Percentiles rank a stretch among this genome's conserved stretches.
These are phyloP conservation scores for Volvox reticuliferus DNA, from an alignment of 139 green algal genomes.

Conservation along the genomic window DNA sequence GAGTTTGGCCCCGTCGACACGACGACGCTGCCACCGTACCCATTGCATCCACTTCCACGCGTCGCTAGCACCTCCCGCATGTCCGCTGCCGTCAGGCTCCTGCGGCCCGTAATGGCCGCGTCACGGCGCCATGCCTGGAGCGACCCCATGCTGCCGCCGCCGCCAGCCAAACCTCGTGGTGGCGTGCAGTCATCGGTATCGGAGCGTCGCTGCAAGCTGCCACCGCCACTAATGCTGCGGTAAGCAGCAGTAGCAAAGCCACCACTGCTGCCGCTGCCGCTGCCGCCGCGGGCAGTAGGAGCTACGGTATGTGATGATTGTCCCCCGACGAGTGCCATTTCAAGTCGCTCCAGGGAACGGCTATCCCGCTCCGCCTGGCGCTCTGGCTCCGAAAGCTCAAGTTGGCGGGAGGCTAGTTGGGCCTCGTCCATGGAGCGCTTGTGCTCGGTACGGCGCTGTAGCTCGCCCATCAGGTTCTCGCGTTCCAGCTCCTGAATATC, in stretches of 20 bases:
- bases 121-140: background rate
- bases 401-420: background rate
- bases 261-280: background rate
- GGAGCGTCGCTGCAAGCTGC: background rate
- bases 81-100: background rate
- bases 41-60: background rate
- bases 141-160: background rate
- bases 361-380: constrained; percentile 33
- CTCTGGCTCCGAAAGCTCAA: background rate
- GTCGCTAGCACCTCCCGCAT: background rate
- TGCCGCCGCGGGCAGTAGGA: background rate
- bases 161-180: background rate
- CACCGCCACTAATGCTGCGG: background rate
- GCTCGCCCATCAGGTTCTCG: constrained; percentile 50
- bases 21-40: background rate
- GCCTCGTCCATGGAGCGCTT: constrained; percentile 48
- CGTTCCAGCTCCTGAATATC: constrained; percentile 54
- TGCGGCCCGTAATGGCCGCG: background rate
- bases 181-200: background rate
- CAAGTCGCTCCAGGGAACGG: constrained; percentile 8
- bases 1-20: background rate
- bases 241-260: background rate
- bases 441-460: constrained; percentile 55
- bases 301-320: background rate
- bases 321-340: background rate